Percentiles rank a stretch among this genome's conserved stretches.
Conservation (phyloP, 176 grass and related monocot genomes). For the Ampelocalamus luodianensis region DNA sequence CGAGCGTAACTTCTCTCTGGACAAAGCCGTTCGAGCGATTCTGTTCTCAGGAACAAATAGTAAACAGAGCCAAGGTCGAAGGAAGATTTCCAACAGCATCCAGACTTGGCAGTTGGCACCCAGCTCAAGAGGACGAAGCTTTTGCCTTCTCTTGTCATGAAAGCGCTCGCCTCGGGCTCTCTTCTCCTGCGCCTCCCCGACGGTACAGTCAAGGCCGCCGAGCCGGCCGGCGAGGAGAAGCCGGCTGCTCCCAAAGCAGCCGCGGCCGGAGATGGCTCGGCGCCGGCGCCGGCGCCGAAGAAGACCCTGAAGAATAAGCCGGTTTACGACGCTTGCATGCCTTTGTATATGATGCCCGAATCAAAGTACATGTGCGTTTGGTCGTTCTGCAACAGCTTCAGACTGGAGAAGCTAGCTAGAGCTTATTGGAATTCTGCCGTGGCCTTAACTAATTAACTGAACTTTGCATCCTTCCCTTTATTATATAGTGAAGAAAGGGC, state of each 20-base stretch:
- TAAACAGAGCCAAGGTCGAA: too few species aligned
- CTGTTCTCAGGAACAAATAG: too few species aligned
- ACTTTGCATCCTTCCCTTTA: not conserved
- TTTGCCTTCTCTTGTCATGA: too few species aligned
- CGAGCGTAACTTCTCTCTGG: too few species aligned
- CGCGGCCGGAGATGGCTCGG: not conserved
- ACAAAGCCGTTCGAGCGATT: too few species aligned
- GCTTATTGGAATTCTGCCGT: not conserved
- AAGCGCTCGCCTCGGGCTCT: too few species aligned
- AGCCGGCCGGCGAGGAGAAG: conserved; percentile 43
- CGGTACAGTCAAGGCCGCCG: conserved; percentile 47
- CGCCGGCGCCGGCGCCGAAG: conserved; percentile 53
- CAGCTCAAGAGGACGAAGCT: too few species aligned
- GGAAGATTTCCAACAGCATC: too few species aligned
- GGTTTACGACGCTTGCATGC: conserved; percentile 35
- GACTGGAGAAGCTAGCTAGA: too few species aligned
- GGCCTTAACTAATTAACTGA: not conserved
- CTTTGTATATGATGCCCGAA: not conserved
- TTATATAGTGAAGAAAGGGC: conserved; percentile 88
- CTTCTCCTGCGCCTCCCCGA: too few species aligned
- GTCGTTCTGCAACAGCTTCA: too few species aligned
- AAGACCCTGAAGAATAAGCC: conserved; percentile 76
- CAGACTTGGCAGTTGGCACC: too few species aligned
- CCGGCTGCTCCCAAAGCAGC: not conserved
- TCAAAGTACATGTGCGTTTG: not conserved